Evolutionary conservation across 495 filamentous ascomycete genomes (phyloP).

Genomic region (Niebla homalea): DNA sequence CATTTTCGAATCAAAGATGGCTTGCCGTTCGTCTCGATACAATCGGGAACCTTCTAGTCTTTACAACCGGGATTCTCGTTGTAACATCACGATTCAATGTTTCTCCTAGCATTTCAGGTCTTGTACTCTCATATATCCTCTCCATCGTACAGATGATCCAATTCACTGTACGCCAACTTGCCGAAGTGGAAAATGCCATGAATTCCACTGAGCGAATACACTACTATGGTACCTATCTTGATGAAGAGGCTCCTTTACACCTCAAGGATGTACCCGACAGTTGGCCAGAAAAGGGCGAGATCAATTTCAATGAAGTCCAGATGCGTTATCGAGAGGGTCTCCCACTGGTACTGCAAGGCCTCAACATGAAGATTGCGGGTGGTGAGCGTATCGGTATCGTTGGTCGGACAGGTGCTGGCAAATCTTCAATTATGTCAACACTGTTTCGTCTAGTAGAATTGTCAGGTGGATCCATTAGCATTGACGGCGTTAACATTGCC

Average conservation of each 20-base stretch:
- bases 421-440: slow-evolving; percentile 86
- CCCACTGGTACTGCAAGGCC: slow-evolving; percentile 68
- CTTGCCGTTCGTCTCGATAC: slow-evolving; percentile 70
- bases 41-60: slow-evolving; percentile 69
- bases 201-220: slow-evolving; percentile 88
- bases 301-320: slow-evolving; percentile 69
- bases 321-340: slow-evolving; percentile 83
- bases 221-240: slow-evolving; percentile 77
- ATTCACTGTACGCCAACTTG: slow-evolving; percentile 85
- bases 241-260: slow-evolving; percentile 76
- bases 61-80: slow-evolving; percentile 78
- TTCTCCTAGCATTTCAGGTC: slow-evolving; percentile 65
- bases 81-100: slow-evolving; percentile 89
- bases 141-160: slow-evolving; percentile 93
- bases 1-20: slow-evolving; percentile 91
- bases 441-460: slow-evolving; percentile 86
- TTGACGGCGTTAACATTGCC: slow-evolving; percentile 82
- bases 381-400: slow-evolving; percentile 92
- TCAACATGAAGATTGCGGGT: slow-evolving; percentile 63
- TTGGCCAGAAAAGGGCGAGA: slow-evolving; percentile 80
- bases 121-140: slow-evolving; percentile 86
- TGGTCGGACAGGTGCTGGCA: slow-evolving; percentile 86
- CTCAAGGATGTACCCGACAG: slow-evolving; percentile 46
- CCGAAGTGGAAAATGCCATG: slow-evolving; percentile 96
- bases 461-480: slow-evolving; percentile 67